Conservation (phyloP, 2,329 filamentous ascomycete species). For the Leptographium galeiforme region DNA sequence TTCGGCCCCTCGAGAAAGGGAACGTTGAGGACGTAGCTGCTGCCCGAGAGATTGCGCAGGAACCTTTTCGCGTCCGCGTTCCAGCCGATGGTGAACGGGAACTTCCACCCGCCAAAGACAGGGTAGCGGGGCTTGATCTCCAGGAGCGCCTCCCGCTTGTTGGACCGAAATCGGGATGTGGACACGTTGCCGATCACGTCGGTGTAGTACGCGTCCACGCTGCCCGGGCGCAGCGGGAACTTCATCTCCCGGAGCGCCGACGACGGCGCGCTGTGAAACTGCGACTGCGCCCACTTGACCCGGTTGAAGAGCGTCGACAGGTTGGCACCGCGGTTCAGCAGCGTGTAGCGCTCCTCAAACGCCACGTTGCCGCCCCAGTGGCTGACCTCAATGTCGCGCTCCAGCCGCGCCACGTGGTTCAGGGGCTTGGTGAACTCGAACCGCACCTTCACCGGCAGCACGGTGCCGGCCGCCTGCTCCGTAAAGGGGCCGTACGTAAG, state of each 20-base stretch:
- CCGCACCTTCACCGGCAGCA: slow-evolving; percentile 61
- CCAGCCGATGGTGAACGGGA: slow-evolving; percentile 94
- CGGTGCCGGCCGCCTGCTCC: slow-evolving; percentile 64
- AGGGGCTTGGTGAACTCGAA: slow-evolving; percentile 95
- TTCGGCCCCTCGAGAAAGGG: slow-evolving; percentile 90
- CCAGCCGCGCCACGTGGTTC: slow-evolving; percentile 61
- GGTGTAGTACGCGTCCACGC: slow-evolving; percentile 81
- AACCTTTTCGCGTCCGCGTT: slow-evolving; percentile 72
- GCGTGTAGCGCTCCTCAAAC: slow-evolving; percentile 83
- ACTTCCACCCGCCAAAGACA: slow-evolving; percentile 96
- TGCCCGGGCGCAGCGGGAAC: slow-evolving; percentile 67
- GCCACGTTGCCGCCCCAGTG: slow-evolving; percentile 97
- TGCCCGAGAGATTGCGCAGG: slow-evolving; percentile 50
- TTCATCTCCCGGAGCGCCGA: slow-evolving; percentile 70
- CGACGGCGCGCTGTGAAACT: slow-evolving; percentile 64
- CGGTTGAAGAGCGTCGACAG: slow-evolving; percentile 60
- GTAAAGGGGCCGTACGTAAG: slow-evolving; percentile 83
- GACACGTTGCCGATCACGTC: slow-evolving; percentile 96
- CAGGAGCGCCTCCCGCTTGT: slow-evolving; percentile 63
- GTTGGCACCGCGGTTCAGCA: slow-evolving; percentile 76
- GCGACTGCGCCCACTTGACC: slow-evolving; percentile 58
- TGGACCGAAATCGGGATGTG: slow-evolving; percentile 74
- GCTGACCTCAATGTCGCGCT: slow-evolving; percentile 88
- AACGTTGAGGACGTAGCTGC: slow-evolving; percentile 75
- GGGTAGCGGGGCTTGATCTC: slow-evolving; percentile 91